Evolutionary conservation across 345 rosid genomes (phyloP), one percentile per base, ranked within the genome.

Genomic region (rapeseed (Brassica napus)): DNA sequence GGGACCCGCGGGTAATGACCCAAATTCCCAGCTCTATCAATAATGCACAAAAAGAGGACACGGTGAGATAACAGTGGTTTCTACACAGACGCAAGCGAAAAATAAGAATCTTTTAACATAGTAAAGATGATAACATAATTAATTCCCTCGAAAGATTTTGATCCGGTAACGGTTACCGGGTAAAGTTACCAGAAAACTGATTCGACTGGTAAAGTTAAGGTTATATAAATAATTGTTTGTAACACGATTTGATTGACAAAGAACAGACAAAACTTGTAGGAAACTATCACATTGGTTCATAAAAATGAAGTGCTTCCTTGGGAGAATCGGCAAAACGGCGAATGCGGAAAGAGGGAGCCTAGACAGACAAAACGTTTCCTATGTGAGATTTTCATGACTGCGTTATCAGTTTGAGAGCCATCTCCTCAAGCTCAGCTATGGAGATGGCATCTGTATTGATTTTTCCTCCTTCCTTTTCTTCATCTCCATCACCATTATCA

Each of bases 231-330:
- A 52, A 9, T 3, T 62, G 42, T 65, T 60, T 68, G 54, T 65
- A 73, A 83, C 81, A 92, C 92, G 91, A 92, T 84, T 84, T 92
- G 85, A 85, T 94, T 78, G 97, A 92, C 76, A 89, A 89, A 83
- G 92, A 97, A 63, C 87, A 79, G 21, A 84, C 89, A 5, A 86
- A 82, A 85, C 89, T 92, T 34, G 85, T 92, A 68, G 93, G 91
- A 75, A 94, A 89, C 80, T 86, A 10, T 87, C 79, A 87, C 71
- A 73, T 85, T 30, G 63, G 57, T 94, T 52, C 87, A 82, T 71
- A 21, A 82, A 85, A 75, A 91, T 92, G 92, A 92, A 92, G 30
- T 76, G 85, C 82, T 47, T 87, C 93, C 5, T 65, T 78, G 16
- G 88, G 89, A 16, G 79, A 85, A 79, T 83, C 91, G 8, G 21